Percentiles rank a stretch among this genome's conserved stretches.
These are phyloP conservation scores for Candolleomyces aberdarensis DNA, from an alignment of 768 basidiomycete species.

Conservation along the genomic window DNA sequence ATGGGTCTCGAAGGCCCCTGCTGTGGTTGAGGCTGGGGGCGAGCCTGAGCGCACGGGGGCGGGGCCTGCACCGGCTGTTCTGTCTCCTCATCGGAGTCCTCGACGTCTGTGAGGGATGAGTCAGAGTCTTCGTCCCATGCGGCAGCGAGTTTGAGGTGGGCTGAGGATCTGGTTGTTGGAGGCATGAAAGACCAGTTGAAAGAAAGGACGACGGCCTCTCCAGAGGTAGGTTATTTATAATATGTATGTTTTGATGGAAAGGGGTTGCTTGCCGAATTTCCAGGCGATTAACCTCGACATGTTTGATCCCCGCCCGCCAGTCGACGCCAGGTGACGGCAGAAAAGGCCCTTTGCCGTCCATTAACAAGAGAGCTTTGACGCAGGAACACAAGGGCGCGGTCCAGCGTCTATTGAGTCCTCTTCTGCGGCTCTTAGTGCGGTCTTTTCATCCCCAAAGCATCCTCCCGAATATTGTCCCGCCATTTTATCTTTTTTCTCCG, in stretches of 20 bases:
- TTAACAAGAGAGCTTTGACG: no score
- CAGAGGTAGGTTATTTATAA: neutral
- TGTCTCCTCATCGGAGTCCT: slow-evolving; percentile 5
- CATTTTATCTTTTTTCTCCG: neutral
- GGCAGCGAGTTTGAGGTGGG: neutral
- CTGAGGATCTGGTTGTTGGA: slow-evolving; percentile 3
- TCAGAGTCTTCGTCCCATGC: neutral
- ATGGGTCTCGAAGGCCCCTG: slow-evolving; percentile 4
- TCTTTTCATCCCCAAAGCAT: no score
- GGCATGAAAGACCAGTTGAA: neutral
- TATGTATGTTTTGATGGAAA: neutral
- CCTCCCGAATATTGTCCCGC: no score
- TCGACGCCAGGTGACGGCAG: no score
- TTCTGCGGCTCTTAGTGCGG: no score
- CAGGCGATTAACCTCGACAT: neutral
- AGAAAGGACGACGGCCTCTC: neutral
- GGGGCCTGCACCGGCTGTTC: slow-evolving; percentile 2
- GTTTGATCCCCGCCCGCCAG: neutral
- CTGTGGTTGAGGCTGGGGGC: slow-evolving; percentile 3
- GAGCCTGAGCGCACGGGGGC: slow-evolving; percentile 1
- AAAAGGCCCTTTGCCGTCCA: no score
- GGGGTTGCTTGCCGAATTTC: neutral
- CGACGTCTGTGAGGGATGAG: neutral
- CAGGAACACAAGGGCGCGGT: no score
- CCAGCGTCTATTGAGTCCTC: no score